Evolutionary conservation across 345 rosid species (phyloP), one percentile per base, ranked within the genome.

Genomic region (Theobroma cacao): DNA sequence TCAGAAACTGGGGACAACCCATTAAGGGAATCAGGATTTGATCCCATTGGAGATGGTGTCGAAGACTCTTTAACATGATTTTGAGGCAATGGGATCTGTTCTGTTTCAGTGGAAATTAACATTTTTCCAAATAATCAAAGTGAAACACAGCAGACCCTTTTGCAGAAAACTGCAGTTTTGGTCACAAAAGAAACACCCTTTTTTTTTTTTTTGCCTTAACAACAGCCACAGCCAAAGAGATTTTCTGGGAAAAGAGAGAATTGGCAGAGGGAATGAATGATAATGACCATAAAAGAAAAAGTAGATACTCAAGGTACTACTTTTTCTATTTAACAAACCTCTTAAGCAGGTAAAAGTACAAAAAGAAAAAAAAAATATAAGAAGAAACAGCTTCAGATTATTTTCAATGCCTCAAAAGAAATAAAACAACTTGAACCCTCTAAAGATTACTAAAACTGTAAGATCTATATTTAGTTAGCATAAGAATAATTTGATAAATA

Each of bases 101-200:
- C 84, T 75, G 81, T 77, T 79, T 81, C 89, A 82, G 78, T 74
- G 47, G 85, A 81, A 83, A 84, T 43, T 15, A 83, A 71, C 90
- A 79, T 86, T 71, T 62, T 55, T 62, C 72, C 59, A 82, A 83
- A 75, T 62, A 70, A 77, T 43, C 31, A 34, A 75, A 72, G 55
- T 72, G 41, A 36, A 72, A n/a, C n/a, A 78, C 53, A 76, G 78
- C 64, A 45, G 72, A 72, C 74, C 79, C 75, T 63, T 82, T 59
- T 77, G 68, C 75, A 33, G 72, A 77, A 62, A 33, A 63, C 61
- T 38, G 48, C 14, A 26, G 73, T 26, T 68, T 26, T 45, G 40
- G 41, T 56, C 20, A 77, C 38, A 24, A 64, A 38, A 82, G 58
- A 5, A 68, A 70, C 53, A 81, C 81, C n/a, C n/a, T n/a, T n/a